Evolutionary conservation across 345 rosid species (phyloP), one percentile per base, ranked within the genome.

Genomic region (Crucihimalaya himalaica): DNA sequence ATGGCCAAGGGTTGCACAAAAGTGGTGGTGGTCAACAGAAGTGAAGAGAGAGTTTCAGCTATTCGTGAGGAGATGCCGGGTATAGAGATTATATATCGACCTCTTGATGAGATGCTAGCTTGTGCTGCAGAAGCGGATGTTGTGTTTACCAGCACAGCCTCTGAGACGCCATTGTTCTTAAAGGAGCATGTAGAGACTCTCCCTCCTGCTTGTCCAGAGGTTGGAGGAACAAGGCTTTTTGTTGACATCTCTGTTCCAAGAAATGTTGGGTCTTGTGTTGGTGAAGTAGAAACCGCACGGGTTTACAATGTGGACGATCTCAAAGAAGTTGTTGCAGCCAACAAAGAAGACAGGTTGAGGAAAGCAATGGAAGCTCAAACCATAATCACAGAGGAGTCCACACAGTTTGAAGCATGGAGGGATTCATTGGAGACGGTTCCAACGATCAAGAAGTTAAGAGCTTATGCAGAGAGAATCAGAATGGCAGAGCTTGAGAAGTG

Each of bases 301-400:
- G 93, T 95, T 66, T 95, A 90, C 84, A 95, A 95, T 50, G 96
- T 92, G 6, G 99, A 92, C 57, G 92, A 92, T 83, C 96, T 95
- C 35, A 92, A 92, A 82, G 99, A 95, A 83, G 99, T 95, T n/a
- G 99, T 95, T 69, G 93, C 96, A 45, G 97, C 99, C 37, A 95
- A 95, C 53, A 95, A 92, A 81, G 97, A 95, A 82, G 99, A 95
- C 64, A 84, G 97, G 18, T 78, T 92, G 62, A 80, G 93, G 51
- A 92, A 90, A 80, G 99, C 97, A 31, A 86, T 86, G 96, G 99
- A 95, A 84, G 99, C 99, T 81, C 96, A 86, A 63, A 81, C 83
- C 19, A 92, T 95, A 70, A 88, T 92, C 32, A 55, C 82, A 0
- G 96, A 88, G 78, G 99, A 92, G 73, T 85, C 96, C 11, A 87